phyloP scores from a whole-genome alignment of 108 stramenopile genomes.

The Thalassiosira profunda region DNA sequence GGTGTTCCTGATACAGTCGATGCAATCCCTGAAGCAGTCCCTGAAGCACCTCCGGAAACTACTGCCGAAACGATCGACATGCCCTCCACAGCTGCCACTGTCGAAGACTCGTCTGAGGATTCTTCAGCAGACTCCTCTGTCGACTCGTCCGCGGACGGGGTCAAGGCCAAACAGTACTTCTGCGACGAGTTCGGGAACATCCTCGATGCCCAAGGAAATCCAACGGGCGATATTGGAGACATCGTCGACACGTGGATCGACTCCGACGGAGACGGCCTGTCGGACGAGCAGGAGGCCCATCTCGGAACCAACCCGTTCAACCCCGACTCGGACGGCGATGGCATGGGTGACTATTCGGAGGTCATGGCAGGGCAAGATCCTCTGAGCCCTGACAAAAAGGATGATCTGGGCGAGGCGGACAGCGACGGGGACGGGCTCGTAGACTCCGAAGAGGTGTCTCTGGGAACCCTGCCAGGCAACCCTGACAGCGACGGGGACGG shows the following conservation, averaged over 20 bases:
- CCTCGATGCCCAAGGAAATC: too few relatives aligned
- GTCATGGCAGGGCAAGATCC: constrained; percentile 3
- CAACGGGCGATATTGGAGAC: constrained; percentile 11
- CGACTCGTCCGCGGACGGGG: too few relatives aligned
- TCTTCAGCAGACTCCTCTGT: too few relatives aligned
- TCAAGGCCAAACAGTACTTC: too few relatives aligned
- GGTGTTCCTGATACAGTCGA: too few relatives aligned
- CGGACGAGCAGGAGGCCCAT: background rate
- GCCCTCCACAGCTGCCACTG: too few relatives aligned
- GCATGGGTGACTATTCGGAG: constrained; percentile 5
- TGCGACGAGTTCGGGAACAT: too few relatives aligned
- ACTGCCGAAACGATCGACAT: too few relatives aligned
- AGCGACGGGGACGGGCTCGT: constrained; percentile 14
- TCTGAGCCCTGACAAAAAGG: background rate
- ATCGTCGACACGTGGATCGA: background rate
- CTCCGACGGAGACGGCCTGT: constrained; percentile 4
- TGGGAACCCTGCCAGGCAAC: constrained; percentile 10
- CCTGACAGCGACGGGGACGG: constrained; percentile 22
- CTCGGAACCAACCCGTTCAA: background rate
- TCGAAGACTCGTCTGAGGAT: too few relatives aligned
- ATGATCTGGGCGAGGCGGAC: background rate
- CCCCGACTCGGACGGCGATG: constrained; percentile 2
- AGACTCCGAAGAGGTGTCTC: constrained; percentile 11
- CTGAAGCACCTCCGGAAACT: too few relatives aligned
- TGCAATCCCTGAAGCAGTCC: too few relatives aligned